Evolutionary conservation across 2,329 filamentous ascomycete genomes (phyloP), one percentile per base, ranked within the genome.

Genomic region (Xylaria sp.): DNA sequence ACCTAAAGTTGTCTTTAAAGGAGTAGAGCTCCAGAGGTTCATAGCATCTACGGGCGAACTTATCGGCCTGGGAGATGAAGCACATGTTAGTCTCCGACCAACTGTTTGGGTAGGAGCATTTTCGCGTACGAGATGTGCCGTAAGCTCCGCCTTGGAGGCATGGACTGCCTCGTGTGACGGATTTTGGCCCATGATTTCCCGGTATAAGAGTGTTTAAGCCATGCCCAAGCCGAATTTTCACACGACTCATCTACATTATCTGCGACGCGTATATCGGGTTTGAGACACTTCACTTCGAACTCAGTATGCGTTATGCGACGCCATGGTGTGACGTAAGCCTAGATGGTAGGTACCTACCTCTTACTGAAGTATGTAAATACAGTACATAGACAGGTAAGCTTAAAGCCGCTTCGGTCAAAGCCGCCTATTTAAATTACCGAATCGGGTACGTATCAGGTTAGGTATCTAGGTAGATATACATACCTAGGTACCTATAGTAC

Each of bases 11-110:
- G 76, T 92, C 88, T 74, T 90, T 90, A 79, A 93, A 88, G 37
- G 88, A 92, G 79, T 92, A 92, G 35, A 92, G 82, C 79, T 94
- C 92, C 65, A 93, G 84, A 1, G 89, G 85, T 0, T 89, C 89
- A 79, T 92, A 93, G 80, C 90, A 92, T 75, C 89, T 90, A 67
- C 88, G 86, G 64, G 88, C 90, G 77, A 93, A 93, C 73, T 82
- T 86, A 64, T 82, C 80, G 71, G 88, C 88, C 89, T 91, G 66
- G 21, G 27, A 48, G 40, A 53, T 32, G 5, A 18, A 61, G 53
- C 13, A 47, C n/a, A 29, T 23, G 25, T 67, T 27, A 71, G 60
- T 62, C 29, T 32, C 21, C 35, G 12, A 27, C 23, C 8, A n/a
- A n/a, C 32, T 44, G 25, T 35, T 23, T 29, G 16, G 48, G 40